Evolutionary conservation across 2,329 filamentous ascomycete genomes (phyloP).

Genomic region (Grosmannia huntii): DNA sequence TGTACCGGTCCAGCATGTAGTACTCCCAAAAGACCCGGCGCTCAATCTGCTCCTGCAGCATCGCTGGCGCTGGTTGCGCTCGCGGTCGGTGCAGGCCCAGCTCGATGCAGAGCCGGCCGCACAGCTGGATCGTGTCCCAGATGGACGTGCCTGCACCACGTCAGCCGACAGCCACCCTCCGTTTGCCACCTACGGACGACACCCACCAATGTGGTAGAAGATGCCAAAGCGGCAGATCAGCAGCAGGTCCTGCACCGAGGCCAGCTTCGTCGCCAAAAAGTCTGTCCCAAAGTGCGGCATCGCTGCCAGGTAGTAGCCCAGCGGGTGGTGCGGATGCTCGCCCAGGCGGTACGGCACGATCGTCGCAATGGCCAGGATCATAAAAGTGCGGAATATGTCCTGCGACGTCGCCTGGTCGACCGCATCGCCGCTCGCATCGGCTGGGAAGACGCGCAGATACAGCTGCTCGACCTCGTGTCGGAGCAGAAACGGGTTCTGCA

Average conservation of each 20-base stretch:
- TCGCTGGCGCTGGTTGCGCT: not conserved
- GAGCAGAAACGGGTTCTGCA: conserved; percentile 2
- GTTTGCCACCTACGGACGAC: no score
- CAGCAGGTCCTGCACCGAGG: conserved; percentile 26
- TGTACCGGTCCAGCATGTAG: conserved; percentile 31
- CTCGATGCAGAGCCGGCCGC: conserved; percentile 3
- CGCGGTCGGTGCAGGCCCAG: conserved; percentile 1
- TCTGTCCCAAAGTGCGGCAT: conserved; percentile 18
- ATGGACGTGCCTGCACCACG: not conserved
- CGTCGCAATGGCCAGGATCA: conserved; percentile 16
- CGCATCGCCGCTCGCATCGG: not conserved
- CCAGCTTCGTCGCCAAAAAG: conserved; percentile 19
- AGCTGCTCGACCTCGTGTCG: not conserved
- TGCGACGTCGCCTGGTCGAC: not conserved
- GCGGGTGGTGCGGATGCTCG: conserved; percentile 21
- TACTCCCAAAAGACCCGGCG: conserved; percentile 29
- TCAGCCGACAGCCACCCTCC: no score
- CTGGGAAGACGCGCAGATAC: not conserved
- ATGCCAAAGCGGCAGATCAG: conserved; percentile 27
- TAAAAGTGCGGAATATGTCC: conserved; percentile 1
- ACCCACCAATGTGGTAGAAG: conserved; percentile 29
- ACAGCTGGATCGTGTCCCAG: conserved; percentile 4
- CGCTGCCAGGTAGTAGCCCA: conserved; percentile 26
- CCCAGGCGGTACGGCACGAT: conserved; percentile 22
- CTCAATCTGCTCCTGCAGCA: conserved; percentile 1